Percentiles rank a stretch among this genome's conserved stretches.
phyloP scores from a whole-genome alignment of 495 filamentous ascomycete genomes.

The Tuber melanosporum region DNA sequence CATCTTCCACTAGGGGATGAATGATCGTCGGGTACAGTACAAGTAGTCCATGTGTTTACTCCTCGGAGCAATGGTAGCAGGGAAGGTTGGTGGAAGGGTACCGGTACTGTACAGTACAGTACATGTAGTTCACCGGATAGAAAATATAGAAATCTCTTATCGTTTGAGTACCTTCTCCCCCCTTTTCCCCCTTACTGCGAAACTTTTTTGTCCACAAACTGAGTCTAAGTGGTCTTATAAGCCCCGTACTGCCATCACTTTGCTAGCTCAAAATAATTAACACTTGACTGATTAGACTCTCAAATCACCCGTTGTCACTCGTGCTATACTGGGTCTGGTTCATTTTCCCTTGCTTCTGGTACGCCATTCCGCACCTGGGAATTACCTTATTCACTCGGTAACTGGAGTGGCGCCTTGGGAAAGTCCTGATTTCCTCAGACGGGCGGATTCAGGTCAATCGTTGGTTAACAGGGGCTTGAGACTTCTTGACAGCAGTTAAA shows the following conservation, averaged over 20 bases:
- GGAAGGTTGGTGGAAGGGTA: neutral
- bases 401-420: too few species aligned
- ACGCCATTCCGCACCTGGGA: too few species aligned
- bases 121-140: neutral
- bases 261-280: neutral
- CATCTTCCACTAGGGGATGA: neutral
- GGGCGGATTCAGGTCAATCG: too few species aligned
- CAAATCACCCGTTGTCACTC: neutral
- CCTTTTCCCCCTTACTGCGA: too few species aligned
- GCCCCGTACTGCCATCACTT: too few species aligned
- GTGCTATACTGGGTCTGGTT: neutral
- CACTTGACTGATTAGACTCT: neutral
- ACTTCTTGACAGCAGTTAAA: too few species aligned
- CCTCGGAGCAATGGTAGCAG: neutral
- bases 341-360: neutral
- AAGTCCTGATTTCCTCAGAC: too few species aligned
- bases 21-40: neutral
- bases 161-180: neutral
- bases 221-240: neutral
- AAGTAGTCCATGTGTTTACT: neutral
- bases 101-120: too few species aligned
- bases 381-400: too few species aligned
- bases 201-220: neutral
- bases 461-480: too few species aligned
- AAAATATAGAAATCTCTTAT: neutral